phyloP scores from a whole-genome alignment of 2,329 filamentous ascomycete species.

The Pseudogymnoascus sp. region DNA sequence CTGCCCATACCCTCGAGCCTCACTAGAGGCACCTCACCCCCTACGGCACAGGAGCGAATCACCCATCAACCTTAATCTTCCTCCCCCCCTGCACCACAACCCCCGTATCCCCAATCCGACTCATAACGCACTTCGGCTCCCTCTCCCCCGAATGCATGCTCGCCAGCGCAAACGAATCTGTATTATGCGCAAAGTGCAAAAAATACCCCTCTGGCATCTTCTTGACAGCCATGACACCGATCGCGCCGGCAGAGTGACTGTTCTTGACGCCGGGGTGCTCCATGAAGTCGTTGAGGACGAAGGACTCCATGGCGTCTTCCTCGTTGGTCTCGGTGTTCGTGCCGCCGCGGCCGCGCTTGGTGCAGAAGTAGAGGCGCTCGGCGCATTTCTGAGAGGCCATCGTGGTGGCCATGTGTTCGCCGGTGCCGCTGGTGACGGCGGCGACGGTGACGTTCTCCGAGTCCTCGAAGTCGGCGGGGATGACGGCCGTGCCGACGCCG shows the following conservation, averaged over 20 bases:
- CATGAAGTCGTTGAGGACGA: conserved; percentile 89
- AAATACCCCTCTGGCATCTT: conserved; percentile 67
- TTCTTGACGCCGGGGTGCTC: conserved; percentile 74
- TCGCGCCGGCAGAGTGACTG: conserved; percentile 75
- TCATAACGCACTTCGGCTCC: conserved; percentile 78
- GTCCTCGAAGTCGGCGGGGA: conserved; percentile 68
- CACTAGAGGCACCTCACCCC: too few species aligned
- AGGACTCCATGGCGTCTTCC: conserved; percentile 67
- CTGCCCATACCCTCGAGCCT: too few species aligned
- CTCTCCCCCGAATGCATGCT: conserved; percentile 77
- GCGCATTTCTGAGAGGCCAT: conserved; percentile 84
- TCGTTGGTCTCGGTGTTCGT: conserved; percentile 59
- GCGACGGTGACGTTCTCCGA: conserved; percentile 62
- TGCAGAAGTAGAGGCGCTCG: conserved; percentile 69
- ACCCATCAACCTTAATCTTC: conserved; percentile 18
- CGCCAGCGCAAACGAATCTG: conserved; percentile 76
- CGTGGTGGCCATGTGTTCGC: conserved; percentile 95
- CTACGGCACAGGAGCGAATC: too few species aligned
- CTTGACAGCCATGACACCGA: conserved; percentile 86
- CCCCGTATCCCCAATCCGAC: conserved; percentile 41
- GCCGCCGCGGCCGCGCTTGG: conserved; percentile 51
- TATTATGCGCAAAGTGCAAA: conserved; percentile 94
- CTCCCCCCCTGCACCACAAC: conserved; percentile 25
- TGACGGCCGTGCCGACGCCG: conserved; percentile 79
- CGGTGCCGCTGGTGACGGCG: conserved; percentile 85